A percentile compares a stretch with the other conserved stretches of the same genome.
These are phyloP conservation scores for Cladosporium velox DNA, from an alignment of 2,329 filamentous ascomycete genomes.

Conservation along the genomic window DNA sequence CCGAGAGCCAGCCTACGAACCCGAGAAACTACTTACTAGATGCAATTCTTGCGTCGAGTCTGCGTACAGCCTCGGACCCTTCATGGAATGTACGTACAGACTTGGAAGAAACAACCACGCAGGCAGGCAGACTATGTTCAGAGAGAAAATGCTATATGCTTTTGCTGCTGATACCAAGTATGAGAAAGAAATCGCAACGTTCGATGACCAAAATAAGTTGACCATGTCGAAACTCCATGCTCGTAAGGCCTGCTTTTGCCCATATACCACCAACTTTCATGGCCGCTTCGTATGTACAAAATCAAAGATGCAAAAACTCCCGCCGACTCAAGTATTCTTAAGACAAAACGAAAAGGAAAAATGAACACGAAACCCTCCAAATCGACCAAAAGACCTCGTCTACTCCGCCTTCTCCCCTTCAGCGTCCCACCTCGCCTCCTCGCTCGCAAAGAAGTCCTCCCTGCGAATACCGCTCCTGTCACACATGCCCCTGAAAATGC, in stretches of 20 bases:
- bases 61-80: not conserved
- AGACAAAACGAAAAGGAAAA: not conserved
- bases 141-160: not conserved
- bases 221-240: not conserved
- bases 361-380: not conserved
- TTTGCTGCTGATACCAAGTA: not conserved
- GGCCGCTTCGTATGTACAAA: not conserved
- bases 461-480: conserved; percentile 75
- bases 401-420: conserved; percentile 2
- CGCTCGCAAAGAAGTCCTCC: conserved; percentile 48
- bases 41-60: not conserved
- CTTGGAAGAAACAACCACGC: too few relatives aligned
- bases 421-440: conserved; percentile 28
- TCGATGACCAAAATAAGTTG: not conserved
- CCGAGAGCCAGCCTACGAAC: not conserved
- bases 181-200: not conserved
- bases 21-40: not conserved
- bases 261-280: not conserved
- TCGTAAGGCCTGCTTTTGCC: not conserved
- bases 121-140: not conserved
- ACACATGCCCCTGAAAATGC: conserved; percentile 89
- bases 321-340: not conserved
- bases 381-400: not conserved
- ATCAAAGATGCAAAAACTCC: not conserved
- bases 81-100: too few relatives aligned